These are phyloP conservation scores for Margaritispora aquatica DNA, from an alignment of 495 filamentous ascomycete genomes.

Conservation along the genomic window DNA sequence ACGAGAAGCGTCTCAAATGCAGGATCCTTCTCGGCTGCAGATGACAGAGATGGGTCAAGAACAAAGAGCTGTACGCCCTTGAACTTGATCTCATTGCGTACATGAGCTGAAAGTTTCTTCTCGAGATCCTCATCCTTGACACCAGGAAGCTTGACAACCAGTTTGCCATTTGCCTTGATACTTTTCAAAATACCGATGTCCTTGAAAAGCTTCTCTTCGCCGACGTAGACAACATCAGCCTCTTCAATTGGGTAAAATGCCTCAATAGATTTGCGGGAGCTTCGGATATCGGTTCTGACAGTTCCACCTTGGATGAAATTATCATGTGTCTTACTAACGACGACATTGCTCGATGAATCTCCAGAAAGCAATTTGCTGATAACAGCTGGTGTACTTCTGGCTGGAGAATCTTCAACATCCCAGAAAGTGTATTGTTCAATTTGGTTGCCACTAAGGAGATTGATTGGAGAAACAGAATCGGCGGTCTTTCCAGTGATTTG, in stretches of 20 bases:
- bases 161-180: conserved; percentile 61
- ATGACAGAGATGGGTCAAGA: conserved; percentile 62
- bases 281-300: conserved; percentile 78
- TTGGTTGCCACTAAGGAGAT: conserved; percentile 39
- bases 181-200: conserved; percentile 66
- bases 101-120: conserved; percentile 67
- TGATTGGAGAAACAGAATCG: conserved; percentile 38
- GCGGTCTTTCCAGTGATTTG: conserved; percentile 49
- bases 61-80: conserved; percentile 65
- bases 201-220: conserved; percentile 69
- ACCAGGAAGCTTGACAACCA: conserved; percentile 70
- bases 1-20: conserved; percentile 51
- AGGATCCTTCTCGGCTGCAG: conserved; percentile 53
- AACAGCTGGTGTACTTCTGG: conserved; percentile 54
- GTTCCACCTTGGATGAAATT: conserved; percentile 84
- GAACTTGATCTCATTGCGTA: conserved; percentile 60
- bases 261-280: conserved; percentile 73
- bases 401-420: conserved; percentile 74
- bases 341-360: conserved; percentile 72
- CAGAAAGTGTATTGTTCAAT: conserved; percentile 88
- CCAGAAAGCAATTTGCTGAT: conserved; percentile 68
- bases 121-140: conserved; percentile 85
- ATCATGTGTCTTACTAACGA: conserved; percentile 67
- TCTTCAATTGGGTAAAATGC: conserved; percentile 72
- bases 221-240: conserved; percentile 74